Evolutionary conservation across 2,329 filamentous ascomycete genomes (phyloP).

Genomic region (Cordyceps cateniannulata): DNA sequence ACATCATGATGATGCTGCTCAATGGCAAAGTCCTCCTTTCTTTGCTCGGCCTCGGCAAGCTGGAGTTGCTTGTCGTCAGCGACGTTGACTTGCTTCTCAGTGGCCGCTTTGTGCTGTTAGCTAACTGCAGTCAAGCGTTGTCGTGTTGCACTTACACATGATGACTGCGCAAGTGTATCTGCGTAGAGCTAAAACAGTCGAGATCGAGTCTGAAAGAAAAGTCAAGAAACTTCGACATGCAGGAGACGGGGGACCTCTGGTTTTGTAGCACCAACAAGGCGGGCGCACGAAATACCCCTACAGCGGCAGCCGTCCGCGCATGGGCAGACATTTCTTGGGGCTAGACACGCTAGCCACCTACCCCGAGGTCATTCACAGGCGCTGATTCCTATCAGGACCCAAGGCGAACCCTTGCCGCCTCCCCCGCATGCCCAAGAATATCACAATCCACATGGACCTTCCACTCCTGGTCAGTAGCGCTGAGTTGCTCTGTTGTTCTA

Average conservation of each 20-base stretch:
- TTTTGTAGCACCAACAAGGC: slow-evolving; percentile 7
- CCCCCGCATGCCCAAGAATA: slow-evolving; percentile 9
- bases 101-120: neutral
- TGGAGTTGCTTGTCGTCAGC: neutral
- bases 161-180: neutral
- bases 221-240: neutral
- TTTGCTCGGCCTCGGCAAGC: neutral
- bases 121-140: neutral
- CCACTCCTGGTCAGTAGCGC: neutral
- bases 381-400: neutral
- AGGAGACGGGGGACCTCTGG: neutral
- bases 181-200: neutral
- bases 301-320: neutral
- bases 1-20: slow-evolving; percentile 7
- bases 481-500: neutral
- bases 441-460: neutral
- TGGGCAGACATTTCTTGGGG: neutral
- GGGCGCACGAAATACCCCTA: neutral
- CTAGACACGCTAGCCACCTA: neutral
- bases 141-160: neutral
- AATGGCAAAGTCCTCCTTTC: neutral
- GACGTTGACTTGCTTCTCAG: slow-evolving; percentile 6
- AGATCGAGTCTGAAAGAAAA: neutral
- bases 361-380: neutral
- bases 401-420: slow-evolving; percentile 4